Conservation (phyloP, 768 basidiomycete species). For the Leucocoprinus leucothites region DNA sequence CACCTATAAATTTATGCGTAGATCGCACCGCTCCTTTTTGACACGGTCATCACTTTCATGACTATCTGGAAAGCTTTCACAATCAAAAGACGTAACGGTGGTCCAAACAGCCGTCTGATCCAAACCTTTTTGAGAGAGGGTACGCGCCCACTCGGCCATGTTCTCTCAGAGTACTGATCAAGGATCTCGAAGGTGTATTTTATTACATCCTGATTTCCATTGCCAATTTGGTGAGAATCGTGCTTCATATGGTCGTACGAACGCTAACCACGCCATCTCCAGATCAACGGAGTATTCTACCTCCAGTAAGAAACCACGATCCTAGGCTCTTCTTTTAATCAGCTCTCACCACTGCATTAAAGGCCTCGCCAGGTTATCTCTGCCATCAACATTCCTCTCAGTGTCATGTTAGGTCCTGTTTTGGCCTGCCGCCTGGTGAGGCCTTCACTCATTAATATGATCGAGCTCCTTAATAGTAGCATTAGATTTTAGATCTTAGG, state of each 20-base stretch:
- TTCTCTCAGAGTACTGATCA: background rate
- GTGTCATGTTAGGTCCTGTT: conserved; percentile 79
- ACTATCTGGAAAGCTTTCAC: conserved; percentile 77
- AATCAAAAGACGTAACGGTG: conserved; percentile 72
- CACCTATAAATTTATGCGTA: conserved; percentile 23
- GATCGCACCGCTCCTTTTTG: conserved; percentile 81
- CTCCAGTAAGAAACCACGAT: conserved; percentile 54
- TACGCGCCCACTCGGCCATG: conserved; percentile 22
- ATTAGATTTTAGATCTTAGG: conserved; percentile 75
- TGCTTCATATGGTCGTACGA: background rate
- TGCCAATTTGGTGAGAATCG: conserved; percentile 58
- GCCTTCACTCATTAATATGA: conserved; percentile 1
- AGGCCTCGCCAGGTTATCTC: conserved; percentile 82
- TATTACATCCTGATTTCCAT: conserved; percentile 86
- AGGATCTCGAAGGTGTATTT: conserved; percentile 57
- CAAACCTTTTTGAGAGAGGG: conserved; percentile 85
- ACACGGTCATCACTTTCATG: conserved; percentile 78
- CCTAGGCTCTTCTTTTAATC: background rate
- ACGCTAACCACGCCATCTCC: background rate
- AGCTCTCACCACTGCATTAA: conserved; percentile 14
- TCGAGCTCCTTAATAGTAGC: background rate
- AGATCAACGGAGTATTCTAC: conserved; percentile 83
- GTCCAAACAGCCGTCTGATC: conserved; percentile 74
- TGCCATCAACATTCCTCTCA: conserved; percentile 80
- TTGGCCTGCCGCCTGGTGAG: conserved; percentile 75